A percentile compares a stretch with the other conserved stretches of the same genome.
These are phyloP conservation scores for Lipomyces yamanashiensis DNA, from an alignment of 805 yeast species.

Conservation along the genomic window DNA sequence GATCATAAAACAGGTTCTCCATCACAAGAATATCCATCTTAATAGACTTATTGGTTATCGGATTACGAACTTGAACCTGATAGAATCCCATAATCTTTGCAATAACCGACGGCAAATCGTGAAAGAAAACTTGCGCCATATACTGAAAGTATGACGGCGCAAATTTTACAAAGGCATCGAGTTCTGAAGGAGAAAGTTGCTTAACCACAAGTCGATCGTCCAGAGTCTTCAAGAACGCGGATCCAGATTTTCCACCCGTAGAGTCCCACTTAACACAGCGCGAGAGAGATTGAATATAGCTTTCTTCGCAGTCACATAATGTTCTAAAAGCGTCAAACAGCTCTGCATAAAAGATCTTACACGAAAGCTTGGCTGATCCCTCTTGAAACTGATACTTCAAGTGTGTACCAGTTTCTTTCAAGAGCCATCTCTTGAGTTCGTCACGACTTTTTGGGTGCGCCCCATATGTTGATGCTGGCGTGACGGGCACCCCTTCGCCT, in stretches of 20 bases:
- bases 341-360: constrained; percentile 93
- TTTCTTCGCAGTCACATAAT: constrained; percentile 75
- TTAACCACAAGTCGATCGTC: constrained; percentile 90
- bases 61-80: constrained; percentile 85
- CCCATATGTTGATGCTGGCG: constrained; percentile 16
- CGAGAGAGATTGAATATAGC: constrained; percentile 85
- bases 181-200: constrained; percentile 82
- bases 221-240: constrained; percentile 86
- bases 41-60: constrained; percentile 72
- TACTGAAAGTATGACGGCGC: constrained; percentile 97
- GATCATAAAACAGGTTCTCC: constrained; percentile 91
- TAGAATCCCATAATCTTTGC: constrained; percentile 96
- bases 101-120: constrained; percentile 90
- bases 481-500: constrained; percentile 2
- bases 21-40: constrained; percentile 90
- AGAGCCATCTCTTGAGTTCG: constrained; percentile 67
- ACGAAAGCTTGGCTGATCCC: constrained; percentile 78
- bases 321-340: constrained; percentile 93
- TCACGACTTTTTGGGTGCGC: constrained; percentile 15
- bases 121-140: constrained; percentile 92
- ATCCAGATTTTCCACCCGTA: constrained; percentile 95
- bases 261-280: constrained; percentile 96
- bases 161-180: constrained; percentile 91
- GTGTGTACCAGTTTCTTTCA: constrained; percentile 85
- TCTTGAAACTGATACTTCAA: constrained; percentile 90